Conservation (phyloP, 345 rosid genomes). For the Arabidopsis thaliana region TAIR10.1 NC_003074.8:23438001-23438500, state of each 20-base stretch:
- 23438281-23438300: not conserved
- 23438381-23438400: slow-evolving; percentile 34
- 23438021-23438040: not conserved
- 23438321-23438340: too few species aligned
- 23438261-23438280: not conserved
- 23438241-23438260: not conserved
- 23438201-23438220: too few species aligned
- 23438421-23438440: not conserved
- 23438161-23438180: not conserved
- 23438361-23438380: not conserved
- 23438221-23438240: not conserved
- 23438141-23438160: not conserved
- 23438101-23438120: too few species aligned
- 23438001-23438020: not conserved
- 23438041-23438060: not conserved
- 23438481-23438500: slow-evolving; percentile 28
- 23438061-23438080: not conserved
- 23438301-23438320: not conserved
- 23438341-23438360: too few species aligned
- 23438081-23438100: not conserved
- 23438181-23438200: not conserved
- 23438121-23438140: too few species aligned
- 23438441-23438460: slow-evolving; percentile 32
- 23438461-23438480: slow-evolving; percentile 22
- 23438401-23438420: slow-evolving; percentile 27